Evolutionary conservation across 2,329 filamentous ascomycete species (phyloP).

Genomic region (Epichloe gansuensis): DNA sequence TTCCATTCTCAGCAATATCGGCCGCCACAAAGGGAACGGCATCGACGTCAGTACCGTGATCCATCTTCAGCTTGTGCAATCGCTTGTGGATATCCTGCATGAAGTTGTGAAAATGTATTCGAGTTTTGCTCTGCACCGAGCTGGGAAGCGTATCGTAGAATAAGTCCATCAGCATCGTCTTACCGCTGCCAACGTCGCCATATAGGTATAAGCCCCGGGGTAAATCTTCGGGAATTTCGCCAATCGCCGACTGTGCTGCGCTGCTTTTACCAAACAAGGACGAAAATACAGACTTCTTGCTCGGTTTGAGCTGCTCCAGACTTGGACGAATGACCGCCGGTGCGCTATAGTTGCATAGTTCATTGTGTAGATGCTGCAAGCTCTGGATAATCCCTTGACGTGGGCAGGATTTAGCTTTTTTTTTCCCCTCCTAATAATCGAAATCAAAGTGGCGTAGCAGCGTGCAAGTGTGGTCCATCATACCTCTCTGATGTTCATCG

Average conservation of each 20-base stretch:
- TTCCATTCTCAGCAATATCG: slow-evolving; percentile 75
- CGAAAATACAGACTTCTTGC: slow-evolving; percentile 41
- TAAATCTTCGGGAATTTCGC: slow-evolving; percentile 54
- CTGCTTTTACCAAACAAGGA: slow-evolving; percentile 46
- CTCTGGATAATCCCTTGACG: slow-evolving; percentile 67
- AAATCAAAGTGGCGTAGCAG: neutral
- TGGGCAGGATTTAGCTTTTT: neutral
- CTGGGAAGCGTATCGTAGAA: slow-evolving; percentile 86
- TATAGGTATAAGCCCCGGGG: slow-evolving; percentile 90
- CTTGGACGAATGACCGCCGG: slow-evolving; percentile 65
- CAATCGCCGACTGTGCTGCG: slow-evolving; percentile 25
- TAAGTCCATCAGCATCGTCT: slow-evolving; percentile 99
- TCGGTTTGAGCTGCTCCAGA: slow-evolving; percentile 52
- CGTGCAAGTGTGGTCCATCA: slow-evolving; percentile 8
- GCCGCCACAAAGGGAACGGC: slow-evolving; percentile 85
- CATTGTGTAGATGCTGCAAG: slow-evolving; percentile 79
- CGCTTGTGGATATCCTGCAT: slow-evolving; percentile 96
- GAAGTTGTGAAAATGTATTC: slow-evolving; percentile 98
- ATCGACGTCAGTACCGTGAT: slow-evolving; percentile 80
- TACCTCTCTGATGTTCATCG: slow-evolving; percentile 83
- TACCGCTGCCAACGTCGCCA: slow-evolving; percentile 91
- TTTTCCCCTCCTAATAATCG: neutral
- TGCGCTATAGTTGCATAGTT: slow-evolving; percentile 60
- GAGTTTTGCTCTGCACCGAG: slow-evolving; percentile 68
- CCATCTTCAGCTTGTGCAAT: slow-evolving; percentile 79